phyloP scores from a whole-genome alignment of 768 basidiomycete species.

The Paxillus involutus region DNA sequence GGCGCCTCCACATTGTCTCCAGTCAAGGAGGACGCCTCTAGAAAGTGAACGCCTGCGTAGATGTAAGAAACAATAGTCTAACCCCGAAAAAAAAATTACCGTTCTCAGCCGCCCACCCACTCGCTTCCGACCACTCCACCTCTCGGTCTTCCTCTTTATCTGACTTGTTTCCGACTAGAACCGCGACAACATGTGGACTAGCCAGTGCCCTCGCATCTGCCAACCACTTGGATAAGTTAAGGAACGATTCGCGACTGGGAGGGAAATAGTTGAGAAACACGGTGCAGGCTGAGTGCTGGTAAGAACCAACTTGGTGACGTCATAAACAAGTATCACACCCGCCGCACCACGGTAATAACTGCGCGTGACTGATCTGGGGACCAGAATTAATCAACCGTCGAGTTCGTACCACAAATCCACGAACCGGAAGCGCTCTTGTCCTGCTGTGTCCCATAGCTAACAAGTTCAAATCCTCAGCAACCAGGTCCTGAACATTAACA shows the following conservation, averaged over 20 bases:
- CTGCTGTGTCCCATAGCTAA: constrained; percentile 96
- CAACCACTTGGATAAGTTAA: constrained; percentile 84
- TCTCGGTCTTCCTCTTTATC: constrained; percentile 94
- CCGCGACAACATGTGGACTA: constrained; percentile 86
- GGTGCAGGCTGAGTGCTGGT: not conserved
- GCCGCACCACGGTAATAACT: constrained; percentile 96
- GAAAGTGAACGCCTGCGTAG: constrained; percentile 81
- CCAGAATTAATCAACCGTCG: constrained; percentile 11
- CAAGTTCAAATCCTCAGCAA: constrained; percentile 12
- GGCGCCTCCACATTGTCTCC: constrained; percentile 96
- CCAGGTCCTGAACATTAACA: constrained; percentile 1
- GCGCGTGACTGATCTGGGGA: constrained; percentile 78
- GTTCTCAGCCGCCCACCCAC: constrained; percentile 94
- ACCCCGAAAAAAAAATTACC: constrained; percentile 42
- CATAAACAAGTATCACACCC: constrained; percentile 89
- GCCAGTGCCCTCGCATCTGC: constrained; percentile 91
- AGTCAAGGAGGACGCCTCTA: constrained; percentile 88
- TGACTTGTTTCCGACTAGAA: constrained; percentile 93
- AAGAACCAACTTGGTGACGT: constrained; percentile 76
- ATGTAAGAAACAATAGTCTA: not conserved
- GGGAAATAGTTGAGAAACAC: constrained; percentile 1
- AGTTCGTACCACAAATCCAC: constrained; percentile 13
- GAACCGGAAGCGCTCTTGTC: constrained; percentile 91
- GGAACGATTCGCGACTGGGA: constrained; percentile 81
- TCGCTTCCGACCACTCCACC: constrained; percentile 95